Base-by-base conservation (phyloP, 2,329 filamentous ascomycete species). In the Cytospora paraplurivora region DNA sequence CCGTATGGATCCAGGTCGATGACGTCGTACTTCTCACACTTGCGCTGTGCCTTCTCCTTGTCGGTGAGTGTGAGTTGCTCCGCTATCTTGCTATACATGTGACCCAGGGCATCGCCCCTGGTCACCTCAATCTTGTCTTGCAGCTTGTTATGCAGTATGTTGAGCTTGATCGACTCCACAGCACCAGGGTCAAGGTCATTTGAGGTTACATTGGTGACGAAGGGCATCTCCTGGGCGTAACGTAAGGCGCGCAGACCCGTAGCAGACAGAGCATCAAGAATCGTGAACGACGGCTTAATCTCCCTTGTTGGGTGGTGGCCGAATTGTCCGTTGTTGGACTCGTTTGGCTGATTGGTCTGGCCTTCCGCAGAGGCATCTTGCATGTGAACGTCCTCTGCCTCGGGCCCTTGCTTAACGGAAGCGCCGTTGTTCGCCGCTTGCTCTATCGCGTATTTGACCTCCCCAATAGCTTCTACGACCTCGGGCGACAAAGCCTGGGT, bases 1-100 rank as follows among this genome's bases (percentile, higher is more conserved):
- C 95, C 95, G 71, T 99, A 99, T 0, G 95, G 95, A 74, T 99
- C 95, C 35, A 99, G 84, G 74, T 99, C 95, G 67, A 99, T 95
- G 27, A 97, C 93, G 75, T 98, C 92, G 74, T 96, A 99, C 72
- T 87, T 82, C 67, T 79, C 77, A 37, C 34, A 44, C 49, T 76
- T 73, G 63, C 77, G 72, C 65, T 79, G 75, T 52, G 75, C 69
- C 60, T 77, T 72, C 52, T 69, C 71, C 69, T 72, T 59, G 73
- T 73, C 73, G 27, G 71, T 71, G n/a, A 77, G 70, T 70, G 82
- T 75, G 41, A 83, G 73, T 60, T 83, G 81, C 44, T 82, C 76
- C 7, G 86, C 84, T 53, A 90, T 81, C 59, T 86, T 79, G 66
- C 84, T 83, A 75, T 98, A 97, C 94, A 99, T 98, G 76, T 96